Base-by-base conservation (phyloP, 306 rosid genomes). In the Vigna mungo region DNA sequence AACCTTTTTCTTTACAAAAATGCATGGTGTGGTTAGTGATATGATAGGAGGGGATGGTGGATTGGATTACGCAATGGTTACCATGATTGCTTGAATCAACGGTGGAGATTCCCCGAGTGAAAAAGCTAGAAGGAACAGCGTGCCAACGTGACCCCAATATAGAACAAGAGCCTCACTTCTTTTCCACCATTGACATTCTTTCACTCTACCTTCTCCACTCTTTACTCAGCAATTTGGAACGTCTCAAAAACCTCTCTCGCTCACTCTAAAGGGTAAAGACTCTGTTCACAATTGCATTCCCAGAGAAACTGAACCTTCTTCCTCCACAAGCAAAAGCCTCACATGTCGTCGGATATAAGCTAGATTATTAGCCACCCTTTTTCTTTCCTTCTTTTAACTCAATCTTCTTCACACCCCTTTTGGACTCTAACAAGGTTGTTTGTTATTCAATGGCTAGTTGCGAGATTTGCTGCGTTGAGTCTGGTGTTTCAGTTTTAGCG, bases 331-430 rank as follows among this genome's bases (percentile, higher is more conserved):
- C 46, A 41, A 41, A 41, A 41, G 46, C 12, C 46, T 75, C 83
- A 74, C 87, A 95, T 95, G 98, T 92, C 97, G 82, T 95, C 97
- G 64, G 98, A 95, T 77, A 95, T 95, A 60, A 84, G 97, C 92
- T 95, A 90, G 82, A 76, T 25, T 51, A 54, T 13, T 11, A 36
- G 17, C 58, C 75, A 9, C 58, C 67, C 55, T 13, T 59, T 58
- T 44, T 63, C 27, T 18, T 11, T 3, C 9, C 0, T 17, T 20
- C 30, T 30, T 30, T 2, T n/a, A 0, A 27, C 68, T 63, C 32
- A 5, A 9, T 16, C 44, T 43, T 44, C 18, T 43, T 46, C 16
- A 17, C 63, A 71, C 25, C 18, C 63, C 30, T 73, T 56, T 30
- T 68, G 62, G 51, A 76, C 62, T 16, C 37, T 69, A 17, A 27